Evolutionary conservation across 352 stramenopile species (phyloP).

Genomic region (Phytopythium boreale): DNA sequence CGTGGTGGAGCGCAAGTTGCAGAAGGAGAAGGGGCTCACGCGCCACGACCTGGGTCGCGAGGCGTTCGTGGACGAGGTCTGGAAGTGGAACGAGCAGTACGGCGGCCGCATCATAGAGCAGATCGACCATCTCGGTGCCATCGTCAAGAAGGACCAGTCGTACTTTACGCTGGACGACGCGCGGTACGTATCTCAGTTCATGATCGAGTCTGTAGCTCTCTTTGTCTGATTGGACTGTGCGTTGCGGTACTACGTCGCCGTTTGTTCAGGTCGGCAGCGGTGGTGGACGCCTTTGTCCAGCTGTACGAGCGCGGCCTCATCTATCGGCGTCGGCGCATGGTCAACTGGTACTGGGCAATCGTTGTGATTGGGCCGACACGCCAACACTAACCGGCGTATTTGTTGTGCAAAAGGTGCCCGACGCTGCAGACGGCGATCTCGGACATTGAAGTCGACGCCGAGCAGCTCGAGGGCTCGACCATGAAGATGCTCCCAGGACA

Average conservation of each 20-base stretch:
- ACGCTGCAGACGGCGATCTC: constrained; percentile 95
- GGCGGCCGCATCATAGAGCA: constrained; percentile 96
- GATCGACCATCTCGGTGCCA: constrained; percentile 91
- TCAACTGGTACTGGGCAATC: constrained; percentile 93
- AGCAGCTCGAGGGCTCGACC: constrained; percentile 93
- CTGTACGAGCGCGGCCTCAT: constrained; percentile 98
- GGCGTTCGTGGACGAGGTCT: constrained; percentile 95
- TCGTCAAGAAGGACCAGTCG: constrained; percentile 95
- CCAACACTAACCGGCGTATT: neutral
- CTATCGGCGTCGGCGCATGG: constrained; percentile 95
- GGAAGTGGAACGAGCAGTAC: constrained; percentile 99
- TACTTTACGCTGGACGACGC: constrained; percentile 99
- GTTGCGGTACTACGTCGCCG: neutral
- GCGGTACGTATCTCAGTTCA: constrained; percentile 54
- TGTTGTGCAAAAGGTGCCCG: constrained; percentile 44
- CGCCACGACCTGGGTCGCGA: constrained; percentile 96
- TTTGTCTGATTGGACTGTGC: neutral
- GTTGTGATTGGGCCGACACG: neutral
- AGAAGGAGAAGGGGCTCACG: constrained; percentile 89
- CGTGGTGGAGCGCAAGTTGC: constrained; percentile 98
- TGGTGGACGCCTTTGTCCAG: constrained; percentile 66
- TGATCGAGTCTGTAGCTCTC: neutral
- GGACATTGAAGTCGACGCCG: constrained; percentile 97
- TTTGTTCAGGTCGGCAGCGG: constrained; percentile 33
- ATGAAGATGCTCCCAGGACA: constrained; percentile 74